phyloP scores from a whole-genome alignment of 148 eudicot species.

The Rhododendron molle region DNA sequence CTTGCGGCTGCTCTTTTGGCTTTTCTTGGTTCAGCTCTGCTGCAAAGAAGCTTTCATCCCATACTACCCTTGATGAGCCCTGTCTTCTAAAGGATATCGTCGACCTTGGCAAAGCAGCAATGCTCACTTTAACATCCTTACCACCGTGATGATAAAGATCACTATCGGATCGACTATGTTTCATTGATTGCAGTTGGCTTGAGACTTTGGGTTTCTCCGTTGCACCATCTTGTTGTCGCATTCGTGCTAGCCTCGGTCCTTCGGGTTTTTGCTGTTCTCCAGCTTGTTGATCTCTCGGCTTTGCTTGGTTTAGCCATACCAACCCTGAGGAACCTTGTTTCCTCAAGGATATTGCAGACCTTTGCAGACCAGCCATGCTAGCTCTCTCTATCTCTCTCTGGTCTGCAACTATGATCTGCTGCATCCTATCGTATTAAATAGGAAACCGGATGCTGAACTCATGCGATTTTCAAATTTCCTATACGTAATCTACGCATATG shows the following conservation, averaged over 20 bases:
- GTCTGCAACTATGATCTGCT: background rate
- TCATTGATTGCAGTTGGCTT: slow-evolving; percentile 4
- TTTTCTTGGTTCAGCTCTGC: background rate
- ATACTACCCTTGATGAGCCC: background rate
- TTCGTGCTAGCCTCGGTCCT: background rate
- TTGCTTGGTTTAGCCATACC: slow-evolving; percentile 31
- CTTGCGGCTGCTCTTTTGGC: background rate
- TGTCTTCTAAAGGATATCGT: background rate
- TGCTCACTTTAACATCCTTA: slow-evolving; percentile 24
- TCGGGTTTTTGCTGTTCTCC: background rate
- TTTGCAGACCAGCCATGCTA: slow-evolving; percentile 57
- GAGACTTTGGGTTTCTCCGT: background rate
- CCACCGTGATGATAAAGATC: slow-evolving; percentile 26
- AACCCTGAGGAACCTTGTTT: slow-evolving; percentile 81
- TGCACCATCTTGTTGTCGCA: background rate
- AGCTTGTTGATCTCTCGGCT: slow-evolving; percentile 4
- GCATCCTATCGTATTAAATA: background rate
- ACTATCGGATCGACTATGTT: slow-evolving; percentile 27
- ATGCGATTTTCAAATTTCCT: background rate
- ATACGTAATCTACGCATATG: background rate
- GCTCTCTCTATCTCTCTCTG: slow-evolving; percentile 1
- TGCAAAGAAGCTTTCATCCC: background rate
- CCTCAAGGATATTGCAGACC: slow-evolving; percentile 62
- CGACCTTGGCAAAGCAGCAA: background rate
- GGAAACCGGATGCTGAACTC: background rate